Base-by-base conservation (phyloP, 495 filamentous ascomycete species). In the Penicillium bialowiezense region DNA sequence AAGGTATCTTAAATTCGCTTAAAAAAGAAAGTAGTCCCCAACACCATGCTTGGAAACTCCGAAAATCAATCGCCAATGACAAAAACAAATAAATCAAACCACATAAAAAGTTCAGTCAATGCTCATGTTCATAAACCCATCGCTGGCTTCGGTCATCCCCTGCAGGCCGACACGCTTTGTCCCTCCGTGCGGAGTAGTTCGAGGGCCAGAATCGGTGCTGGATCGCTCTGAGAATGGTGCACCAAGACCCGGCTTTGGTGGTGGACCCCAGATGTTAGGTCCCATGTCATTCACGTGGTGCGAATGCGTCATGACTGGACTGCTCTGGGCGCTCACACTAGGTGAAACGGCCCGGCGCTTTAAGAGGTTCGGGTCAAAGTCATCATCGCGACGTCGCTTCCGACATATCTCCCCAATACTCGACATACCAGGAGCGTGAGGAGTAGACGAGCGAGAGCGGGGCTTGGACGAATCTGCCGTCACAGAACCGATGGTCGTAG, bases 101-200 rank as follows among this genome's bases (percentile, higher is more conserved):
- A n/a, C n/a, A n/a, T n/a, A 21, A 31, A 28, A 17, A 12, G 12
- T 15, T 70, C 59, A 78, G 47, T 96, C 91, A 61, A 96, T 92
- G 63, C 89, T 96, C 90, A 98, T 92, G 59, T 93, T 90, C 88
- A 96, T 97, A 54, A 97, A 75, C 17, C 91, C 89, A 70, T 97
- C 93, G 59, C 90, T 88, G 3, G 95, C 93, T 71, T 97, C 95
- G 40, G 76, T 89, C 90, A 97, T 96, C 0, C 93, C 93, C 65
- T 97, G 93, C 44, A 95, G 78, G 17, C 95, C 95, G 21, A 97
- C 75, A 44, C 92, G 76, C 52, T 88, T 88, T 21, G 77, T 62
- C 10, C 72, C 70, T 18, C 73, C 73, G 62, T 66, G 60, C 33
- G 63, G 49, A 39, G 67, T 60, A 44, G 63, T 69, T 37, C 67